phyloP scores from a whole-genome alignment of 2,329 filamentous ascomycete species.

The Aureobasidium vineae region DNA sequence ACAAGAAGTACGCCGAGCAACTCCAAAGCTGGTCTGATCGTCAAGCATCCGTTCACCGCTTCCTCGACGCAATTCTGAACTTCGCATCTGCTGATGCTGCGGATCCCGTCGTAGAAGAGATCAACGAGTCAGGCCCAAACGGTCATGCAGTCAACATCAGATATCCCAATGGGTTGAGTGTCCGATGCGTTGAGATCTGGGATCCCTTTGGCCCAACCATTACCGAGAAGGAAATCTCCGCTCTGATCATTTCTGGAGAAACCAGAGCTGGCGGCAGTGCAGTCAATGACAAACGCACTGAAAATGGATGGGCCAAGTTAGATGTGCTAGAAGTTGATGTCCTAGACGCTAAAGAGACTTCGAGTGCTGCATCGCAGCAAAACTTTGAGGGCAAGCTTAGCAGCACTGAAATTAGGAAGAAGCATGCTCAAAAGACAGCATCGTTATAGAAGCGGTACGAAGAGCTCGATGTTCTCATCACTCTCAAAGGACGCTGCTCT shows the following conservation, averaged over 20 bases:
- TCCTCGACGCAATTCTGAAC: slow-evolving; percentile 64
- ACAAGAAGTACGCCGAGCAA: slow-evolving; percentile 81
- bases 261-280: slow-evolving; percentile 78
- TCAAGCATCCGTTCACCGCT: slow-evolving; percentile 66
- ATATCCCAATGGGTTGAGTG: slow-evolving; percentile 61
- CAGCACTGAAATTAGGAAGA: slow-evolving; percentile 71
- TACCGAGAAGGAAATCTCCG: slow-evolving; percentile 72
- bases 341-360: slow-evolving; percentile 62
- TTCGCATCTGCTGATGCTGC: slow-evolving; percentile 50
- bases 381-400: slow-evolving; percentile 83
- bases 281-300: slow-evolving; percentile 77
- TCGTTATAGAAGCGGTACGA: background rate
- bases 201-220: slow-evolving; percentile 91
- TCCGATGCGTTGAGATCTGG: slow-evolving; percentile 81
- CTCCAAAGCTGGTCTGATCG: slow-evolving; percentile 79
- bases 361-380: slow-evolving; percentile 37
- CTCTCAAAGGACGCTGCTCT: too few species aligned
- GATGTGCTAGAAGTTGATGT: slow-evolving; percentile 89
- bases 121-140: slow-evolving; percentile 47
- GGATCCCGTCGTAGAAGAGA: slow-evolving; percentile 36
- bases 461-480: background rate
- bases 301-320: slow-evolving; percentile 72
- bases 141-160: slow-evolving; percentile 55
- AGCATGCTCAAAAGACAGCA: slow-evolving; percentile 25
- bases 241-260: slow-evolving; percentile 83